Evolutionary conservation across 768 basidiomycete genomes (phyloP), one percentile per base, ranked within the genome.

Genomic region (Omphalotus guepiniiformis): DNA sequence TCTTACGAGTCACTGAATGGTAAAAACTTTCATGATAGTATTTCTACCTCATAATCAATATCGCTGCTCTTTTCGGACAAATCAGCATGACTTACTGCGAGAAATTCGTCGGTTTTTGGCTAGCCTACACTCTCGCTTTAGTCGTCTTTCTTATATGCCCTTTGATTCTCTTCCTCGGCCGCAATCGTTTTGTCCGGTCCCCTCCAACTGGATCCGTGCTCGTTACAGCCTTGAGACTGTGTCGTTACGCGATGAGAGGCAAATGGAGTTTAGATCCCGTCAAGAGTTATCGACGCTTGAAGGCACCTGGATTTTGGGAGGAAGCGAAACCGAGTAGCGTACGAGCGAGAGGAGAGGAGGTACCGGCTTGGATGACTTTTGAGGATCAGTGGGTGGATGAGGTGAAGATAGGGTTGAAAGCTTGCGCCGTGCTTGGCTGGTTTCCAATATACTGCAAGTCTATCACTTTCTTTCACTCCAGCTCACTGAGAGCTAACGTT

Each of bases 371-470:
- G 86, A 88, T 88, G 83, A 80, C 64, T 5, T 89, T 80, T 50
- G 85, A 89, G 54, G 87, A 89, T 55, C 59, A 71, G 42, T 89
- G 85, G 84, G 84, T 90, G 9, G 85, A 88, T 42, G 88, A 90
- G 55, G 76, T 89, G 34, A 68, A 70, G 47, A 76, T 86, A 45
- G 85, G 84, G 2, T 58, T 88, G 60, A 85, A 84, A 58, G 87
- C 88, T 18, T 88, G 85, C 63, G 62, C 64, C 22, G 78, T 80
- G 35, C 79, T 80, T 58, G 37, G 61, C 37, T 80, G 73, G 70
- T 86, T 60, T 68, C 87, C 85, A 1, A 67, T 88, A 28, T 88
- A 82, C 61, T 86, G 85, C 85, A 34, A 4, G 30, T 32, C 30
- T 32, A 9, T 32, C 30, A n/a, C 30, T 32, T 9, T n/a, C n/a